Conservation (phyloP, 495 filamentous ascomycete genomes). For the Penicillium paradoxum region DNA sequence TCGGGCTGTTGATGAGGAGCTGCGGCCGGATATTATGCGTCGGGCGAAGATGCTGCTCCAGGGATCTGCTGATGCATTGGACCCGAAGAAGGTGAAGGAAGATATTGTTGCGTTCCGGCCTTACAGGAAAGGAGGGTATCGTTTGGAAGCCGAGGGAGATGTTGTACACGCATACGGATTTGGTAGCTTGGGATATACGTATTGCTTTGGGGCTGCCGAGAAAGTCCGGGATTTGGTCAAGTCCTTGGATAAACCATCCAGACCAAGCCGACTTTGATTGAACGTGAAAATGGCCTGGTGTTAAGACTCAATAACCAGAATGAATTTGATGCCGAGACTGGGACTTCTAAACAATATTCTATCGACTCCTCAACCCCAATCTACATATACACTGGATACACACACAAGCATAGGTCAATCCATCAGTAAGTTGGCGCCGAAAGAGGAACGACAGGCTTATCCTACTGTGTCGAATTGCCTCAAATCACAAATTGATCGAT, state of each 20-base stretch:
- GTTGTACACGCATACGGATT: conserved; percentile 19
- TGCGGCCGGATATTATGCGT: conserved; percentile 13
- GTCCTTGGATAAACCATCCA: background rate
- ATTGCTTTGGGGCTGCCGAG: conserved; percentile 13
- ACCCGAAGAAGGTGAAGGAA: background rate
- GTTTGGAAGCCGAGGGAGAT: conserved; percentile 9
- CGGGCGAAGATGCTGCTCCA: conserved; percentile 3
- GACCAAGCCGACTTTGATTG: background rate
- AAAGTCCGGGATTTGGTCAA: conserved; percentile 12
- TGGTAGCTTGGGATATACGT: conserved; percentile 12
- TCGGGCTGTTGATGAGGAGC: conserved; percentile 3
- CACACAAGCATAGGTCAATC: no score
- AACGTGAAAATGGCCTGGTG: no score
- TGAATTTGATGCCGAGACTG: no score
- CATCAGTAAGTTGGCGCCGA: no score
- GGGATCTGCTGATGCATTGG: background rate
- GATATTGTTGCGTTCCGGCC: conserved; percentile 17
- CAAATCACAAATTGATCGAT: background rate
- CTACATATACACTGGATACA: no score
- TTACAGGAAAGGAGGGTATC: conserved; percentile 11
- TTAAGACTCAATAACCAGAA: no score
- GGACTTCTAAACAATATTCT: no score
- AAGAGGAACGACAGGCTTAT: no score
- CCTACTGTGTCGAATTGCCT: no score
- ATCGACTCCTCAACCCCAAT: no score